Percentiles rank a stretch among this genome's conserved stretches.
Conservation (phyloP, 179 eudicot species). For the Beta lomatogona region DNA sequence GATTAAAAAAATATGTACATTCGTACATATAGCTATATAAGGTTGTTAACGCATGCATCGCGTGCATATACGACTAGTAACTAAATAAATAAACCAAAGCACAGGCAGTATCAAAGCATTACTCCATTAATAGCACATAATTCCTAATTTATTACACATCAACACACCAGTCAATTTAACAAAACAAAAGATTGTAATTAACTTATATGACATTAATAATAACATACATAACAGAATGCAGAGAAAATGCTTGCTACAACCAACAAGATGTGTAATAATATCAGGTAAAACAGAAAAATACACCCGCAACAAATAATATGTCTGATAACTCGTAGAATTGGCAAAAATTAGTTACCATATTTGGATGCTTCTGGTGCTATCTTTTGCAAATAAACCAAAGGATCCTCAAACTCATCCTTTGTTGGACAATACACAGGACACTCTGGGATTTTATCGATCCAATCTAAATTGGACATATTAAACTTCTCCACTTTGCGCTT, state of each 20-base stretch:
- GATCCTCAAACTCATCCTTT: conserved; percentile 92
- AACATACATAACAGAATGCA: not conserved
- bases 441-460: conserved; percentile 74
- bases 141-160: not conserved
- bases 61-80: not conserved
- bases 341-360: conserved; percentile 54
- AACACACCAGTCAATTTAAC: not conserved
- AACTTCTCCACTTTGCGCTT: conserved; percentile 67
- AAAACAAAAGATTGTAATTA: not conserved
- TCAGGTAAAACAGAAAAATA: not conserved
- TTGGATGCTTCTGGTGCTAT: conserved; percentile 93
- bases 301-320: not conserved
- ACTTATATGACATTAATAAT: not conserved
- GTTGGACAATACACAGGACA: conserved; percentile 82
- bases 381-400: conserved; percentile 79
- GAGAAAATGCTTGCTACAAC: not conserved
- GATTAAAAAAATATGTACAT: too few relatives aligned
- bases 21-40: too few relatives aligned
- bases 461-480: conserved; percentile 56
- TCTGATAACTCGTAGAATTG: not conserved
- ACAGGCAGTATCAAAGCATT: not conserved
- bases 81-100: not conserved
- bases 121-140: conserved; percentile 2
- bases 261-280: not conserved
- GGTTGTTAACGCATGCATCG: too few relatives aligned